phyloP scores from a whole-genome alignment of 1,284 basidiomycete species.

The Grifola frondosa region DNA sequence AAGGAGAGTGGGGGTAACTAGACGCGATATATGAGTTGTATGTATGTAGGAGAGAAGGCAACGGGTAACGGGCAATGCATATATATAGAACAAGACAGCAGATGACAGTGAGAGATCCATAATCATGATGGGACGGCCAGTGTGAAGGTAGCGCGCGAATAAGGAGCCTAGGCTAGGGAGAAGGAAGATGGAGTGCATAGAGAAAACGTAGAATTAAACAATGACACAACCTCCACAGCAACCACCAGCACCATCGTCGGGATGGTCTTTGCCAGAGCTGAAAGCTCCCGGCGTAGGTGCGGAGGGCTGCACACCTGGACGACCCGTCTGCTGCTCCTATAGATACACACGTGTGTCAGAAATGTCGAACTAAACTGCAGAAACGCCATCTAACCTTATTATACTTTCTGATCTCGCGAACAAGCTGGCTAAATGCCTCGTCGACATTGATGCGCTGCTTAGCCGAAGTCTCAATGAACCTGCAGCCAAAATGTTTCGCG shows the following conservation, averaged over 20 bases:
- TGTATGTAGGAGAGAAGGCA: constrained; percentile 4
- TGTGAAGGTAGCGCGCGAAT: constrained; percentile 16
- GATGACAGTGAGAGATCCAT: constrained; percentile 18
- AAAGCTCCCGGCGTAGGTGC: constrained; percentile 48
- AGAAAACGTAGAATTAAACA: constrained; percentile 21
- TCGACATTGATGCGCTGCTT: constrained; percentile 99
- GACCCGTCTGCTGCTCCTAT: constrained; percentile 63
- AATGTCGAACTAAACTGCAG: neutral
- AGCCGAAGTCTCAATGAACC: constrained; percentile 98
- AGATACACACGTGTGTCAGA: constrained; percentile 9
- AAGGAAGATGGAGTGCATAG: constrained; percentile 1
- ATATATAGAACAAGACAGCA: constrained; percentile 20
- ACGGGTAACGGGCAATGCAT: constrained; percentile 11
- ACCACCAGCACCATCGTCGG: constrained; percentile 55
- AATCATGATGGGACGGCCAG: constrained; percentile 9
- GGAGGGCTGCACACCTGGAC: constrained; percentile 47
- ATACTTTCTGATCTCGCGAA: constrained; percentile 95
- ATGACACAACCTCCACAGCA: constrained; percentile 79
- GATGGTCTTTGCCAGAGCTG: constrained; percentile 41
- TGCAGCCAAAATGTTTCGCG: constrained; percentile 95
- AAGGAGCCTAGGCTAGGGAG: constrained; percentile 11
- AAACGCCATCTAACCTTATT: constrained; percentile 68
- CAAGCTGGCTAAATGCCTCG: constrained; percentile 96
- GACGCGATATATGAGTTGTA: constrained; percentile 7
- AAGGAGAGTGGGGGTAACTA: constrained; percentile 4